Evolutionary conservation across 192 early-diverging fungal species (phyloP).

Genomic region (Allomyces macrogynus): DNA sequence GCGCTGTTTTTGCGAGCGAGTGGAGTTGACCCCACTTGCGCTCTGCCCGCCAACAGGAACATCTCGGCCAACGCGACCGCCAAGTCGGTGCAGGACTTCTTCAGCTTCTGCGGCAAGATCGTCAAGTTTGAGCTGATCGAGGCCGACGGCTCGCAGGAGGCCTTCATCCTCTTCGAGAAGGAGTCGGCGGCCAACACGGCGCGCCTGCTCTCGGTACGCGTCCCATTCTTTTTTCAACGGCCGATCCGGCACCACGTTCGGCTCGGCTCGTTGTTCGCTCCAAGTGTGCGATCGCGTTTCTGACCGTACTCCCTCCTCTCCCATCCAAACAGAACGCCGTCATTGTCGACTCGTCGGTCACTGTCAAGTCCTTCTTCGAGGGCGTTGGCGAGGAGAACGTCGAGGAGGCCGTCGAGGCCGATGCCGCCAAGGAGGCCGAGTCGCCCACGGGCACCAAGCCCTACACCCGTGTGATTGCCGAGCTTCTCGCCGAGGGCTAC

Average conservation of each 20-base stretch:
- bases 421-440: slow-evolving; percentile 7
- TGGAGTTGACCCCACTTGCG: no score
- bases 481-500: slow-evolving; percentile 53
- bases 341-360: slow-evolving; percentile 33
- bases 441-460: slow-evolving; percentile 9
- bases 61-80: not conserved
- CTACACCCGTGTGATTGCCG: slow-evolving; percentile 30
- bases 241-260: no score
- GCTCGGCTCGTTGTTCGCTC: no score
- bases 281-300: no score
- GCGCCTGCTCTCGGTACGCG: slow-evolving; percentile 14
- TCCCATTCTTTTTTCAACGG: no score
- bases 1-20: no score
- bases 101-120: slow-evolving; percentile 44
- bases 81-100: slow-evolving; percentile 34
- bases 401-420: slow-evolving; percentile 7
- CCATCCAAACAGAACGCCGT: slow-evolving; percentile 14
- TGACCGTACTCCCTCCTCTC: slow-evolving; percentile 13
- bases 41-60: not conserved
- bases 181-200: slow-evolving; percentile 44
- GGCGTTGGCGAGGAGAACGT: slow-evolving; percentile 8
- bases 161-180: slow-evolving; percentile 28
- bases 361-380: slow-evolving; percentile 26
- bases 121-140: slow-evolving; percentile 37
- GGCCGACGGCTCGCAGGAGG: slow-evolving; percentile 21